Evolutionary conservation across 2,329 filamentous ascomycete genomes (phyloP).

Genomic region (Herpotrichia juniperi): DNA sequence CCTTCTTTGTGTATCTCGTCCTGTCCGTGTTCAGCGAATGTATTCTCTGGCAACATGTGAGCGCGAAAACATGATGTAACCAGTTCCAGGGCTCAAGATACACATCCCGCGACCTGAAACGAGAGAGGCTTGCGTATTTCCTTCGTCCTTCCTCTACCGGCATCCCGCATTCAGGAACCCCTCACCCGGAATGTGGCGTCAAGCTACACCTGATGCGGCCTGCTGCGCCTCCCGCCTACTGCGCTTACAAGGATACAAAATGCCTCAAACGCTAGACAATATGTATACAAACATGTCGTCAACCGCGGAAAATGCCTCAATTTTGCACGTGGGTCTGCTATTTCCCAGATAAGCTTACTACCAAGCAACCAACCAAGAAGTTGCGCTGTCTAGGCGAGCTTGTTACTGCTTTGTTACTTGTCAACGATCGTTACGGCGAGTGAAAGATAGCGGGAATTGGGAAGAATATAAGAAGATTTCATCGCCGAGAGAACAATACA

Average conservation of each 20-base stretch:
- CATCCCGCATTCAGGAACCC: background rate
- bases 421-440: constrained; percentile 11
- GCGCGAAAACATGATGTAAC: too few relatives aligned
- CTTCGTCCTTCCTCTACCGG: background rate
- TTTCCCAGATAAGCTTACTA: constrained; percentile 23
- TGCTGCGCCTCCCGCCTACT: background rate
- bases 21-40: too few relatives aligned
- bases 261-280: background rate
- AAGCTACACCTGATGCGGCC: background rate
- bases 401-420: constrained; percentile 29
- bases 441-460: constrained; percentile 5
- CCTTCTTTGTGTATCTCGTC: too few relatives aligned
- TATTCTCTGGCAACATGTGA: too few relatives aligned
- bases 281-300: background rate
- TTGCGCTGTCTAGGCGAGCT: constrained; percentile 10
- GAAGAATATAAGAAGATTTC: constrained; percentile 1
- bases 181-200: background rate
- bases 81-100: too few relatives aligned
- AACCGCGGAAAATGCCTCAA: constrained; percentile 10
- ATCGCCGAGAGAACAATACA: too few relatives aligned
- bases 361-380: constrained; percentile 25
- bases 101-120: background rate
- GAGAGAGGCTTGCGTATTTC: background rate
- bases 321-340: constrained; percentile 14
- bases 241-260: background rate